Conservation (phyloP, 73 alveolate genomes). For the Paramecium tetraurelia region DNA sequence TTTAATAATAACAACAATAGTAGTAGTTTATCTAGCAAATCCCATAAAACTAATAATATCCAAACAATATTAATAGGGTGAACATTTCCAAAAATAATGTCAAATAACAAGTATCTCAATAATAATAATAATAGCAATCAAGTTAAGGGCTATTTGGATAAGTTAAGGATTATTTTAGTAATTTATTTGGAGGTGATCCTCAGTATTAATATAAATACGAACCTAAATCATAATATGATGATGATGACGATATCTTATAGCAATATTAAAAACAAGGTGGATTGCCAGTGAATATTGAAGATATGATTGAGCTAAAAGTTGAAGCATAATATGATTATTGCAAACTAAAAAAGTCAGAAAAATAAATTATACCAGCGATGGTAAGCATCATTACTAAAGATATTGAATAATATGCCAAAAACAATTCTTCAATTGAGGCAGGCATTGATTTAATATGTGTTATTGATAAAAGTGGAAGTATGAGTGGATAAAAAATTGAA, state of each 20-base stretch:
- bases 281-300: background rate
- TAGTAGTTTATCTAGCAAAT: background rate
- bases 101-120: background rate
- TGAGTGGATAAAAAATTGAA: slow-evolving; percentile 38
- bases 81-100: background rate
- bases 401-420: slow-evolving; percentile 9
- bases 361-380: background rate
- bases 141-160: background rate
- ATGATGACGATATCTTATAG: background rate
- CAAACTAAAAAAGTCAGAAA: background rate
- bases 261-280: background rate
- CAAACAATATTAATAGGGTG: background rate
- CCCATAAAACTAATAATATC: background rate
- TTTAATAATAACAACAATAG: background rate
- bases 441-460: slow-evolving; percentile 61
- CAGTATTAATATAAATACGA: background rate
- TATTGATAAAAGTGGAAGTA: slow-evolving; percentile 60
- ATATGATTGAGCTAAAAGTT: background rate
- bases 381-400: background rate
- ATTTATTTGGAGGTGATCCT: background rate
- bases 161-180: background rate
- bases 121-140: background rate
- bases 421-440: background rate
- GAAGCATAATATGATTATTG: background rate
- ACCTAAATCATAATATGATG: background rate